Base-by-base conservation (phyloP, 2,329 filamentous ascomycete species). In the Laburnicola sp. region DNA sequence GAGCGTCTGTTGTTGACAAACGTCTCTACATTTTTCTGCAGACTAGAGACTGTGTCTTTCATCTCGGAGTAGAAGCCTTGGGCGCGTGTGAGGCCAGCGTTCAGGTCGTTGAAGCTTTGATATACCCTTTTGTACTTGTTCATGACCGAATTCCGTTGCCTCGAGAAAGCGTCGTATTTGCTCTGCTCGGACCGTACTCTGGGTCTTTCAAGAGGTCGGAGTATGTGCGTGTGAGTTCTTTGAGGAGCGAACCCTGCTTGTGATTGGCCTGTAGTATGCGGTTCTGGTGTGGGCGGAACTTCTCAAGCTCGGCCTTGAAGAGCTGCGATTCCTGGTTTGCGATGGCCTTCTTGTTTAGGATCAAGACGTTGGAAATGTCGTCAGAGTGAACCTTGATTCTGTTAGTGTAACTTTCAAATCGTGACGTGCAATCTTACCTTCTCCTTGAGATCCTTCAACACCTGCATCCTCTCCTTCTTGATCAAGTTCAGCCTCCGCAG, bases 311-410 rank as follows among this genome's bases (percentile, higher is more conserved):
- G 11, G 91, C 86, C 70, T 97, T 89, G 76, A 99, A 99, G 2
- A 99, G 82, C 65, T 96, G 91, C 9, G 81, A 86, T 72, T 99
- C 94, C 65, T 94, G 93, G 66, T 91, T 96, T 21, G 91, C 83
- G 65, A 97, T 93, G 1, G 91, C 88, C 75, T 97, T 99, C 72
- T 97, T 97, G 80, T 99, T 99, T 52, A 99, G 78, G 49, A 99
- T 99, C 53, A 99, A 80, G 9, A 97, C 92, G 67, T 96, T 94
- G 4, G 92, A 97, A 57, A 99, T 99, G 66, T 99, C 95, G 67
- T 99, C 95, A 59, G 88, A 91, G 74, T 96, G 93, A 46, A 93
- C 87, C 93, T 97, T 58, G 10, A 41, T 21, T 35, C 48, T 57
- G 56, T 49, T 28, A 50, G 56, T 48, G 35, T 10, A 16, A 37